Evolutionary conservation across 257 asterid species (phyloP), one percentile per base, ranked within the genome.

Genomic region (Linderniella brevidens): DNA sequence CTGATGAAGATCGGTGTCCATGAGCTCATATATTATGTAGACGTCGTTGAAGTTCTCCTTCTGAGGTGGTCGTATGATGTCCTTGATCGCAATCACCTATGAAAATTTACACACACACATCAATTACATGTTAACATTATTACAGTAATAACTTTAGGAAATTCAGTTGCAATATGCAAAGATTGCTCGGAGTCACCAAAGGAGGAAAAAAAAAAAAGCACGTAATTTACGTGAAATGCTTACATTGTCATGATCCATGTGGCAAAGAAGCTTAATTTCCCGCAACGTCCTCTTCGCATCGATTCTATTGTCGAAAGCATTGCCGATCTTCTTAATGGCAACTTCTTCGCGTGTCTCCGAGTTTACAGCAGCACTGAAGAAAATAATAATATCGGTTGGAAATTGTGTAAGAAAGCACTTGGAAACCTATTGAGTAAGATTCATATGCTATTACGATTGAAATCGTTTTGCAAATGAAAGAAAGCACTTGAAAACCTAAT

Each of bases 1-100:
- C 72, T 80, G 86, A 58, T 83, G 90, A 65, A 83, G 88, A 75
- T 83, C 32, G 32, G 32, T 25, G 32, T 25, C 86, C 95, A 83
- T 83, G 49, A 83, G 77, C 62, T 83, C 95, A 63, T 57, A 75
- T 43, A 84, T 81, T 49, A 73, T 84, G 72, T 80, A 84, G 54
- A 84, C 95, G 60, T 84, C 95, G 55, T 80, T 84, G 70, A 84
- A 84, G 68, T 77, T 84, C 67, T 84, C 93, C 70, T 69, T 84
- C 52, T 58, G 78, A 17, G 95, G 95, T 8, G 95, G 95, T 54
- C 86, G 66, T 52, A 84, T 84, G 35, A 84, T 73, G 68, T 84
- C 95, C 68, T 75, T 84, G 25, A 80, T 67, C 51, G 83, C 84
- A 49, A 80, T 64, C 40, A 84, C 78, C 95, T 84, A 39, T 16